These are phyloP conservation scores for Aureobasidium sp. DNA, from an alignment of 2,329 filamentous ascomycete genomes.

Conservation along the genomic window DNA sequence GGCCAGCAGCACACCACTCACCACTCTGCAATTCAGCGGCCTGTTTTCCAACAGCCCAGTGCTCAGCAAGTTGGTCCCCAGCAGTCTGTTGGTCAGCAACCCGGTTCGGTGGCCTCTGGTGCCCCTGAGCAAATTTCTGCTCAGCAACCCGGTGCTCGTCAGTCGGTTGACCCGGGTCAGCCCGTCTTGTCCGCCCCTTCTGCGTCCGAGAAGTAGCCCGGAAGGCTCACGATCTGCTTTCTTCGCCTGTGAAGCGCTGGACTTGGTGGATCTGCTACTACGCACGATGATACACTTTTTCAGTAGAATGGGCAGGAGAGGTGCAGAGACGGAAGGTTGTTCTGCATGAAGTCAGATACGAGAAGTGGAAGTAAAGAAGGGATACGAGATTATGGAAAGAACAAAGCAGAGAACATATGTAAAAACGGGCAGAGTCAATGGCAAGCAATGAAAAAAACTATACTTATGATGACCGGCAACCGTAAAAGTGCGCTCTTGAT, in stretches of 20 bases:
- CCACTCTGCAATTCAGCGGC: background rate
- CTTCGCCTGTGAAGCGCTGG: background rate
- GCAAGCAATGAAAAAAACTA: no score
- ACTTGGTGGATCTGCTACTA: background rate
- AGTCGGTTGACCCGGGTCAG: no score
- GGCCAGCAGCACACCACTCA: no score
- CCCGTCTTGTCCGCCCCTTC: no score
- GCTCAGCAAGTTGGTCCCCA: background rate
- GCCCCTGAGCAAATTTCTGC: background rate
- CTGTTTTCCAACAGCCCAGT: background rate
- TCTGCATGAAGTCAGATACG: no score
- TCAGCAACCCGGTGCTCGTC: background rate
- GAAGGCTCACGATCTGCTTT: background rate
- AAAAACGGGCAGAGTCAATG: no score
- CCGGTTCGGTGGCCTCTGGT: background rate
- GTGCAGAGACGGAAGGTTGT: no score
- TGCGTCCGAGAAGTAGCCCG: background rate
- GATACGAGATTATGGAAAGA: no score
- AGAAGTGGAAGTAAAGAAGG: no score
- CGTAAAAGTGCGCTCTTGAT: no score
- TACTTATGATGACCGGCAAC: no score
- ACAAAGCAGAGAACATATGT: no score
- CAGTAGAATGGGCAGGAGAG: background rate
- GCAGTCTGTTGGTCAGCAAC: background rate
- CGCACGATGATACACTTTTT: background rate